Percentiles rank a stretch among this genome's conserved stretches.
Evolutionary conservation across 805 yeast species (phyloP).

Genomic region (Cyberlindnera saturnus): DNA sequence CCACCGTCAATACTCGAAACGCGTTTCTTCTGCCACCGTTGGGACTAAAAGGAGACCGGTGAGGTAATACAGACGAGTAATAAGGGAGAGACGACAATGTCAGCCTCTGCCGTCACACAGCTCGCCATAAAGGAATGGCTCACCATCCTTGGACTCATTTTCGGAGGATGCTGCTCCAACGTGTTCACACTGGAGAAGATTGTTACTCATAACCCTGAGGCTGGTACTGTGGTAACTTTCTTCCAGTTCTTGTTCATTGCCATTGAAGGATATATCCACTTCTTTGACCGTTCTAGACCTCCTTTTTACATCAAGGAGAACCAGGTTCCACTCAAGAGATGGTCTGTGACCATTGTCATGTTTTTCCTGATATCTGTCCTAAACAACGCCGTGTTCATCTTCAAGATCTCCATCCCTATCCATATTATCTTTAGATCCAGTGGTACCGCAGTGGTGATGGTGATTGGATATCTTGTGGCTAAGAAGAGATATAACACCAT

Average conservation of each 20-base stretch:
- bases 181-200: slow-evolving; percentile 57
- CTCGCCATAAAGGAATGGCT: slow-evolving; percentile 20
- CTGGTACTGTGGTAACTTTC: slow-evolving; percentile 53
- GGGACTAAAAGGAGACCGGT: too few species aligned
- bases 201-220: slow-evolving; percentile 29
- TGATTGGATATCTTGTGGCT: slow-evolving; percentile 44
- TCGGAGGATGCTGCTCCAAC: slow-evolving; percentile 73
- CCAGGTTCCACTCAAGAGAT: slow-evolving; percentile 36
- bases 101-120: slow-evolving; percentile 9
- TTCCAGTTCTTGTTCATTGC: slow-evolving; percentile 51
- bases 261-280: slow-evolving; percentile 33
- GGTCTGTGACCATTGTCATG: slow-evolving; percentile 41
- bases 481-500: slow-evolving; percentile 35
- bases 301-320: slow-evolving; percentile 29
- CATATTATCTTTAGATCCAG: slow-evolving; percentile 64
- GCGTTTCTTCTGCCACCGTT: too few species aligned
- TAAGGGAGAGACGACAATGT: neutral
- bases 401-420: slow-evolving; percentile 54
- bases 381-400: slow-evolving; percentile 54
- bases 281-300: slow-evolving; percentile 26
- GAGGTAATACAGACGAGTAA: neutral
- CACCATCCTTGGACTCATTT: slow-evolving; percentile 31
- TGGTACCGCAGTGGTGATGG: slow-evolving; percentile 56
- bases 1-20: too few species aligned
- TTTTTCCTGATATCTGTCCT: slow-evolving; percentile 46